Percentiles rank a stretch among this genome's conserved stretches.
These are phyloP conservation scores for Diplocarpon mali DNA, from an alignment of 2,329 filamentous ascomycete species.

Conservation along the genomic window DNA sequence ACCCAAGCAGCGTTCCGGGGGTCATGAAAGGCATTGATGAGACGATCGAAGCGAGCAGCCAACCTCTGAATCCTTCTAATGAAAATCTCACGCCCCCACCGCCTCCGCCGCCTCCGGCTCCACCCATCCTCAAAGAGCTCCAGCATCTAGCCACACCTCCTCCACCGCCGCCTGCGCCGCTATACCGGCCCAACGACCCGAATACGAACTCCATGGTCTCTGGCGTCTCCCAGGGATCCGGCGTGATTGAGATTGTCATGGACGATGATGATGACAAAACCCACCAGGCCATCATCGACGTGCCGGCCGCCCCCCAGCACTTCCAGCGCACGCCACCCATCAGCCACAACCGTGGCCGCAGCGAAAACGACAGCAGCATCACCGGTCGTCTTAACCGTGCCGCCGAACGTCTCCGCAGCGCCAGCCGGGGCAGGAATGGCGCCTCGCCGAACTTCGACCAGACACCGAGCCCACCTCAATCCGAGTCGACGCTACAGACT, in stretches of 20 bases:
- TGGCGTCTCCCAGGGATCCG: constrained; percentile 36
- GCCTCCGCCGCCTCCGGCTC: constrained; percentile 39
- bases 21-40: constrained; percentile 38
- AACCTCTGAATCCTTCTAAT: constrained; percentile 34
- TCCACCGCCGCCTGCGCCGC: constrained; percentile 49
- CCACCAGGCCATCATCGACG: constrained; percentile 9
- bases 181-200: constrained; percentile 32
- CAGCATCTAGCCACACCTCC: constrained; percentile 50
- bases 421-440: constrained; percentile 41
- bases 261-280: constrained; percentile 36
- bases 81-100: constrained; percentile 40
- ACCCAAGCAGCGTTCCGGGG: constrained; percentile 13
- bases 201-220: constrained; percentile 28
- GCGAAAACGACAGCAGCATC: constrained; percentile 40
- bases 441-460: constrained; percentile 14
- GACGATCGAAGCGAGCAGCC: constrained; percentile 28
- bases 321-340: constrained; percentile 25
- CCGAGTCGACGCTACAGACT: constrained; percentile 5
- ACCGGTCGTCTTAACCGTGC: constrained; percentile 44
- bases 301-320: constrained; percentile 28
- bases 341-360: constrained; percentile 45
- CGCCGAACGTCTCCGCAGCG: constrained; percentile 49
- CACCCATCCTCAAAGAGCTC: constrained; percentile 49
- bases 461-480: constrained; percentile 17
- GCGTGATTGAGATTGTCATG: constrained; percentile 56